These are phyloP conservation scores for Emydomyces testavorans DNA, from an alignment of 2,329 filamentous ascomycete genomes.

Conservation along the genomic window DNA sequence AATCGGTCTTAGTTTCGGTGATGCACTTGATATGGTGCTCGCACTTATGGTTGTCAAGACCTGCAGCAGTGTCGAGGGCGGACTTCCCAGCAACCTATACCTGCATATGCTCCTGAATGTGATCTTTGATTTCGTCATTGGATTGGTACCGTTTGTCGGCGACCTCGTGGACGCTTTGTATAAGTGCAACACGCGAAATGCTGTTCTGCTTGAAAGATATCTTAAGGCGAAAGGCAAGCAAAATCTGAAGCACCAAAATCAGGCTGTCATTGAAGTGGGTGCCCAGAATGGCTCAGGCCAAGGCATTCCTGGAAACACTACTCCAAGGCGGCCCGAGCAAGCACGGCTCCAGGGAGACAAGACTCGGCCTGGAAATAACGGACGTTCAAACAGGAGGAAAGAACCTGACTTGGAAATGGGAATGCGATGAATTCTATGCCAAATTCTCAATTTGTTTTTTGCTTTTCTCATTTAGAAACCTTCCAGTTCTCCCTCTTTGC, in stretches of 20 bases:
- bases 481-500: conserved; percentile 8
- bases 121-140: conserved; percentile 38
- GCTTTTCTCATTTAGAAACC: conserved; percentile 12
- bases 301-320: conserved; percentile 7
- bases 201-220: conserved; percentile 35
- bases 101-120: conserved; percentile 73
- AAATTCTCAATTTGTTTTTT: conserved; percentile 5
- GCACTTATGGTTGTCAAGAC: conserved; percentile 63
- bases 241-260: conserved; percentile 7
- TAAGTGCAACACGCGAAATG: conserved; percentile 40
- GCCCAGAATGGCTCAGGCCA: conserved; percentile 13
- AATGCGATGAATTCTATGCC: neutral
- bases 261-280: conserved; percentile 5
- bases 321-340: conserved; percentile 14
- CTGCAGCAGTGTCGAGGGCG: conserved; percentile 64
- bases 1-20: conserved; percentile 51
- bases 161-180: conserved; percentile 39
- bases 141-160: conserved; percentile 42
- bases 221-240: conserved; percentile 32
- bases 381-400: conserved; percentile 20
- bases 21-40: conserved; percentile 60
- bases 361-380: conserved; percentile 1
- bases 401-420: conserved; percentile 20
- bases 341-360: conserved; percentile 13
- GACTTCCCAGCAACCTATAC: conserved; percentile 48